Evolutionary conservation across 2,329 filamentous ascomycete genomes (phyloP), one percentile per base, ranked within the genome.

Genomic region (Cercospora canescens): DNA sequence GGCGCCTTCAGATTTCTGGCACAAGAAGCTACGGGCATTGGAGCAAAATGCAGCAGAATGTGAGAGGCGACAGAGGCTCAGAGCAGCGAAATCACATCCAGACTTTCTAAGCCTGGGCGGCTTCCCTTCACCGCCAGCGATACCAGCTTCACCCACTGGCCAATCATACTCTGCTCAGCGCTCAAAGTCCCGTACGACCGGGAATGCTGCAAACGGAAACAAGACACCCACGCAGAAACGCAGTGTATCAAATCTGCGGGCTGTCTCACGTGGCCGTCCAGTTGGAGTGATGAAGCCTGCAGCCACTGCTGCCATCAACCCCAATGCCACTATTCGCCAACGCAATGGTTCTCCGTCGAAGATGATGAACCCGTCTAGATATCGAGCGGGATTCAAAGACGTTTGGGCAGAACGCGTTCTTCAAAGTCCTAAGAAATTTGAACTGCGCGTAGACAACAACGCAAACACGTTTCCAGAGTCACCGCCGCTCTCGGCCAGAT

Each of bases 331-430:
- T n/a, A 54, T 70, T 37, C 74, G 74, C 62, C 75, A 75, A 63
- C 59, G 65, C 63, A 76, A 74, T 70, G 69, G 70, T 48, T 76
- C 74, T 35, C 75, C 76, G 26, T 79, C 83, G 50, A 86, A 83
- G 72, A 84, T 87, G 81, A 86, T 86, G 81, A 84, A 81, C 71
- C 81, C 85, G 45, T 82, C 83, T 24, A 81, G 83, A 63, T 80
- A 79, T 69, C 78, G 78, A 12, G 70, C 77, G 24, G 77, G 77
- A 66, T 82, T 79, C 76, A 81, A 76, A 75, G 82, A 79, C 72
- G 80, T 75, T 75, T 88, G 86, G 86, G 79, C 81, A 41, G 81
- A 85, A 69, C 83, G 84, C 65, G 79, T 87, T 52, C 82, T 79
- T 48, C 68, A 72, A 35, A 71, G 75, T 62, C 70, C 76, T 24